Evolutionary conservation across 495 filamentous ascomycete genomes (phyloP).

Genomic region (Platismatia glauca): DNA sequence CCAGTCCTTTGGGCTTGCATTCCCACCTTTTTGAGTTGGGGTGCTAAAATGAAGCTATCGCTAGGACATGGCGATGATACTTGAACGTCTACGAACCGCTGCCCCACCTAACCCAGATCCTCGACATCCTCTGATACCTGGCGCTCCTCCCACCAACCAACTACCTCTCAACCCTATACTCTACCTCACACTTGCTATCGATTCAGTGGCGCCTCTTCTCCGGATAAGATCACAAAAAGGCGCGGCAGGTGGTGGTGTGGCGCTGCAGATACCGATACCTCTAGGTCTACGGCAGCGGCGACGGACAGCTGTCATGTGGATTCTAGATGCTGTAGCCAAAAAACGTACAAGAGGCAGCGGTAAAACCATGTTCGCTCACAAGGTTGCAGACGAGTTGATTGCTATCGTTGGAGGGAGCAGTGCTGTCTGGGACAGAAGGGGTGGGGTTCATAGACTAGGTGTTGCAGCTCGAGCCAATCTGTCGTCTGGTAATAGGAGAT

Average conservation of each 20-base stretch:
- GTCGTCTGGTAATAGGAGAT: slow-evolving; percentile 22
- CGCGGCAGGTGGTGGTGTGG: slow-evolving; percentile 73
- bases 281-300: slow-evolving; percentile 65
- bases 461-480: slow-evolving; percentile 67
- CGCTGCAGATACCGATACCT: slow-evolving; percentile 75
- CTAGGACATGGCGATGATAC: slow-evolving; percentile 76
- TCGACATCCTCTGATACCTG: slow-evolving; percentile 59
- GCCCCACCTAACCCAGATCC: slow-evolving; percentile 65
- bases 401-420: slow-evolving; percentile 81
- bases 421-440: slow-evolving; percentile 69
- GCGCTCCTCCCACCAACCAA: slow-evolving; percentile 59
- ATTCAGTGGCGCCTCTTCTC: slow-evolving; percentile 87
- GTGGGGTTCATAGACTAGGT: slow-evolving; percentile 62
- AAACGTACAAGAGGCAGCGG: slow-evolving; percentile 56
- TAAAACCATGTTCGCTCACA: slow-evolving; percentile 51
- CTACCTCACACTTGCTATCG: slow-evolving; percentile 81
- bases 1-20: neutral
- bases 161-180: slow-evolving; percentile 68
- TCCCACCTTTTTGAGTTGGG: neutral
- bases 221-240: slow-evolving; percentile 66
- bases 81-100: slow-evolving; percentile 78
- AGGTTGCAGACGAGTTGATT: slow-evolving; percentile 81
- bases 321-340: slow-evolving; percentile 69
- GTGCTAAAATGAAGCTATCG: slow-evolving; percentile 10
- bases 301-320: slow-evolving; percentile 73